phyloP scores from a whole-genome alignment of 305 asterid genomes.

The Solanum hybrid region DNA sequence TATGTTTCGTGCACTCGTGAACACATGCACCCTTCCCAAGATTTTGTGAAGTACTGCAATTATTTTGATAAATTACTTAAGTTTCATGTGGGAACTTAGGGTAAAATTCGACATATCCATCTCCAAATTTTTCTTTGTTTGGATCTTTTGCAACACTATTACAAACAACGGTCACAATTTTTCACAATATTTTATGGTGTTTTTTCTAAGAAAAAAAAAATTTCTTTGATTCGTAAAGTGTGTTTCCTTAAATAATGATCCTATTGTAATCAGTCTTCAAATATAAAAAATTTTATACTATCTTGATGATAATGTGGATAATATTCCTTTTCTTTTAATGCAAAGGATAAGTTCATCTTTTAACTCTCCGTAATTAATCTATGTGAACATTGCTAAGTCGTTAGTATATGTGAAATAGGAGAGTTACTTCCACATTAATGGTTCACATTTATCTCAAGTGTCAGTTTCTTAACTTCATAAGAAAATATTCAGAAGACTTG shows the following conservation, averaged over 20 bases:
- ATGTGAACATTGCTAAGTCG: too few relatives aligned
- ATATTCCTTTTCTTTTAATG: too few relatives aligned
- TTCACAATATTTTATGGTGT: background rate
- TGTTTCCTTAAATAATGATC: background rate
- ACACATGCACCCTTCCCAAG: background rate
- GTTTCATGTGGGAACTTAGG: background rate
- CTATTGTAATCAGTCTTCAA: background rate
- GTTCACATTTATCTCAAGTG: too few relatives aligned
- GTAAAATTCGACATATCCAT: background rate
- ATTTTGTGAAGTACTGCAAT: background rate
- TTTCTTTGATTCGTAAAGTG: background rate
- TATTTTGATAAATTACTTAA: background rate
- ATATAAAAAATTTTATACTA: background rate
- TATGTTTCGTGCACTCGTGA: background rate
- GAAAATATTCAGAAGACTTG: too few relatives aligned
- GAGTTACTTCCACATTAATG: too few relatives aligned
- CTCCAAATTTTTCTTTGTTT: background rate
- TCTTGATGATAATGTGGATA: background rate
- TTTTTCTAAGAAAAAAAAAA: background rate
- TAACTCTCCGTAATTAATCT: too few relatives aligned
- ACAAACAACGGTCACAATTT: background rate
- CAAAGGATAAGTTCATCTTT: too few relatives aligned
- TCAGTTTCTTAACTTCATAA: too few relatives aligned
- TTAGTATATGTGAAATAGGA: too few relatives aligned
- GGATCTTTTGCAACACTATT: background rate